Percentiles rank a stretch among this genome's conserved stretches.
These are phyloP conservation scores for Hansenula lynferdii DNA, from an alignment of 1,139 yeast species.

Conservation along the genomic window DNA sequence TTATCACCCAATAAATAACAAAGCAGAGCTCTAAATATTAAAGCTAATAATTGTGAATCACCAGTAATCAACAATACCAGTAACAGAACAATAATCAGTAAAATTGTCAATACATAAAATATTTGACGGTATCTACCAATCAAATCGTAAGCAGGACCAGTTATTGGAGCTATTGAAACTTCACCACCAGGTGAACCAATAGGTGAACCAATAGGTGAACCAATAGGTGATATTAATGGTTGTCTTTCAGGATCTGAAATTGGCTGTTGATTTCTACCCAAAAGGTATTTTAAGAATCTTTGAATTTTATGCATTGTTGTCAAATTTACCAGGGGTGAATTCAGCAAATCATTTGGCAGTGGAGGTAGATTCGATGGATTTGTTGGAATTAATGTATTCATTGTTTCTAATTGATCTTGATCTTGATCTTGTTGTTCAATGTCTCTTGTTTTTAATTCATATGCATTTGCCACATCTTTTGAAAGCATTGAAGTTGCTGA, in stretches of 20 bases:
- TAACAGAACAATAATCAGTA: too few species aligned
- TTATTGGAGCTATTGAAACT: neutral
- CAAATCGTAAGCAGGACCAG: neutral
- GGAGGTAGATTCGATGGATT: neutral
- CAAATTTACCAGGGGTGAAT: neutral
- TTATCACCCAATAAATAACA: conserved; percentile 16
- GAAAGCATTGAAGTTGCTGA: neutral
- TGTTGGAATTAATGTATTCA: neutral
- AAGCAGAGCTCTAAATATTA: conserved; percentile 10
- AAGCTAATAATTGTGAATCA: conserved; percentile 12
- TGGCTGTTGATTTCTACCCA: too few species aligned
- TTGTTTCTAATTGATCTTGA: neutral
- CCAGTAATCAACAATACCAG: conserved; percentile 12
- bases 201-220: neutral
- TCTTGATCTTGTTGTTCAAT: neutral
- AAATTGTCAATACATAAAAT: neutral
- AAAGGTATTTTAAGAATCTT: neutral
- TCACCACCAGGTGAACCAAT: too few species aligned
- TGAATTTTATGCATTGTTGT: neutral
- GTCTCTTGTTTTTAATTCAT: neutral
- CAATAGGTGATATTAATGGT: conserved; percentile 11
- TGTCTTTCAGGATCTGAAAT: too few species aligned
- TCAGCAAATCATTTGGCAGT: neutral
- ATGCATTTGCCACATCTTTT: neutral
- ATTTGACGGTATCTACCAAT: neutral